phyloP scores from a whole-genome alignment of 2,329 filamentous ascomycete genomes.

The Penicillium vulpinum region DNA sequence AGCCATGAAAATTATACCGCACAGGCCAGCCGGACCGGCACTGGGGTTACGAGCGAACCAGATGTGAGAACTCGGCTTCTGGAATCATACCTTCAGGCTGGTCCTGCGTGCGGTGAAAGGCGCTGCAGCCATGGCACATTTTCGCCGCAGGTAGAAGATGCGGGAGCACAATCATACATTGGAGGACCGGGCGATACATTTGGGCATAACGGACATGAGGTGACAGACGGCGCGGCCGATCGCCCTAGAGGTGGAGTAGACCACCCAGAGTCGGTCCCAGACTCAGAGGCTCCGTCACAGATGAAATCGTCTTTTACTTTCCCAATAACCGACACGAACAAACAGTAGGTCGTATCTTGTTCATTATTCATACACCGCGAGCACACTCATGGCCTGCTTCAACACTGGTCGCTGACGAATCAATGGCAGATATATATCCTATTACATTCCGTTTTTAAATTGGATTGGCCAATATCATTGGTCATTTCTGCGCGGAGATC shows the following conservation, averaged over 20 bases:
- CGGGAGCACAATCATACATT: constrained; percentile 50
- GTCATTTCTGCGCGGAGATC: constrained; percentile 79
- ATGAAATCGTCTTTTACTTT: constrained; percentile 72
- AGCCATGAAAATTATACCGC: neutral
- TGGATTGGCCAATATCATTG: constrained; percentile 88
- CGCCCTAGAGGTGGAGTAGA: constrained; percentile 41
- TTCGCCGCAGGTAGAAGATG: constrained; percentile 64
- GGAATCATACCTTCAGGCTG: constrained; percentile 39
- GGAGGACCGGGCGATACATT: constrained; percentile 29
- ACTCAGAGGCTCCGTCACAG: constrained; percentile 66
- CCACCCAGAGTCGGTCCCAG: constrained; percentile 44
- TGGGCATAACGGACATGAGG: constrained; percentile 37
- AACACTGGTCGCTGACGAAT: constrained; percentile 9
- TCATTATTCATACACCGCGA: neutral
- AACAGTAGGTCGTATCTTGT: constrained; percentile 61
- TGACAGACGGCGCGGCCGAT: constrained; percentile 13
- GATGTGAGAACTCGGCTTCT: constrained; percentile 41
- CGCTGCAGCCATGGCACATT: constrained; percentile 73
- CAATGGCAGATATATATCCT: constrained; percentile 72
- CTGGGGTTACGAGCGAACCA: constrained; percentile 20
- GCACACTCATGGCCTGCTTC: constrained; percentile 2
- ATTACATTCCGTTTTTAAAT: constrained; percentile 87
- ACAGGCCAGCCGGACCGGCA: neutral
- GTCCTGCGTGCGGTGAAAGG: constrained; percentile 42
- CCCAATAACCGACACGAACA: constrained; percentile 69